phyloP scores from a whole-genome alignment of 768 basidiomycete species.

The Psilocybe sp. region DNA sequence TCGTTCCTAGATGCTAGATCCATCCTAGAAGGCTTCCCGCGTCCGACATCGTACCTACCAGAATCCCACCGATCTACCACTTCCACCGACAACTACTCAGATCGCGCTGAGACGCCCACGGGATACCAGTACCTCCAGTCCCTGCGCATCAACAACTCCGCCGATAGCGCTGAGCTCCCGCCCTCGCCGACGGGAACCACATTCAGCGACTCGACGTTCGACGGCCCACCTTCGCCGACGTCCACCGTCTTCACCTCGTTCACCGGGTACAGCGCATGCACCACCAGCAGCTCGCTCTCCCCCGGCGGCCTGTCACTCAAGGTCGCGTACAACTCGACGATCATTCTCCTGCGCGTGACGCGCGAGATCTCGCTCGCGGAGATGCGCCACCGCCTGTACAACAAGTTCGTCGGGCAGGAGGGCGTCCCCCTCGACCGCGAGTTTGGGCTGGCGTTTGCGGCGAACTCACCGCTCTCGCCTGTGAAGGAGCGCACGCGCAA shows the following conservation, averaged over 20 bases:
- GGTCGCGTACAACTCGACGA: constrained; percentile 56
- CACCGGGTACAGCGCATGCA: constrained; percentile 19
- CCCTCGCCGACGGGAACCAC: too few relatives aligned
- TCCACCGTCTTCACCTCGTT: constrained; percentile 29
- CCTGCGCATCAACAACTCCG: constrained; percentile 6
- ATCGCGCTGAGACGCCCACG: constrained; percentile 7
- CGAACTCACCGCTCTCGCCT: constrained; percentile 17
- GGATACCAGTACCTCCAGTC: neutral
- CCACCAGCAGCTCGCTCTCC: constrained; percentile 24
- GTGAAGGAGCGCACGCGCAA: constrained; percentile 31
- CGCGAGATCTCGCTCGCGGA: constrained; percentile 43
- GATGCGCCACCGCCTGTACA: constrained; percentile 52
- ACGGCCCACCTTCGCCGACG: constrained; percentile 32
- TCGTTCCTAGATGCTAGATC: constrained; percentile 28
- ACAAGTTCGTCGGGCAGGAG: constrained; percentile 66
- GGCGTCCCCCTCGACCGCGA: constrained; percentile 45
- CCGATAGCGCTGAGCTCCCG: neutral
- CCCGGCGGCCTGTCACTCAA: constrained; percentile 54
- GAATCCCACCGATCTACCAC: constrained; percentile 11
- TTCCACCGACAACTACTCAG: neutral
- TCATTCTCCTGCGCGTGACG: constrained; percentile 56
- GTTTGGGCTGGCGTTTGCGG: constrained; percentile 54
- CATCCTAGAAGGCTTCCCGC: constrained; percentile 38
- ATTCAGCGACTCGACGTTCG: constrained; percentile 1
- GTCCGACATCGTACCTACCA: constrained; percentile 34